Evolutionary conservation across 176 grass and related monocot species (phyloP), one percentile per base, ranked within the genome.

Genomic region (Oropetium thomaeum): DNA sequence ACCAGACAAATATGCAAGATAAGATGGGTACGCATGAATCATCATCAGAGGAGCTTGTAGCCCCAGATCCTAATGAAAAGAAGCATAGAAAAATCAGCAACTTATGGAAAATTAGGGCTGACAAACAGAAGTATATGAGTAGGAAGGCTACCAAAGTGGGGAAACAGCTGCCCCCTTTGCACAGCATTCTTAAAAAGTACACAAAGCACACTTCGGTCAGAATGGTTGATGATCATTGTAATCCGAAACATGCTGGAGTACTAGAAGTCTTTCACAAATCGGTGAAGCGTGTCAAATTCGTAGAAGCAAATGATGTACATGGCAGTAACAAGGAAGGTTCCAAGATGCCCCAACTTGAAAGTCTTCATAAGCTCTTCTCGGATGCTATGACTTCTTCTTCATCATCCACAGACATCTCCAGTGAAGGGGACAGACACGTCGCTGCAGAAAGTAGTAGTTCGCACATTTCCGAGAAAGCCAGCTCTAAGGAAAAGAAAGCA

Each of bases 131-230:
- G 54, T 54, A 75, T 19, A 45, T 69, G 37, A 80, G 22, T 45
- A 70, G 15, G 54, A 88, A 70, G 57, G 62, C 28, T 37, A 12
- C 22, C 64, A 88, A 83, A 59, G 70, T 13, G 25, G 62, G 70
- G 19, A 84, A 84, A 32, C 67, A 65, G 11, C 20, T 64, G 38
- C 69, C 74, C 29, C 86, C 86, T 55, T 69, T 73, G 86, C 80
- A 74, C n/a, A 78, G 83, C 74, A 89, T 89, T 74, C 41, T 89
- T 12, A 89, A 87, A 58, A 87, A 86, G 55, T 80, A 68, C 30
- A 82, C 67, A 17, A 82, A 69, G 38, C 78, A 60, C 79, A 89
- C 83, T 31, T 85, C 82, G 2, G 74, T 89, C 44, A 89, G 82
- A 84, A 78, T 85, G 83, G 74, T 82, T 22, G 83, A 81, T 33